A percentile compares a stretch with the other conserved stretches of the same genome.
phyloP scores from a whole-genome alignment of 148 eudicot genomes.

The Euryodendron excelsum region DNA sequence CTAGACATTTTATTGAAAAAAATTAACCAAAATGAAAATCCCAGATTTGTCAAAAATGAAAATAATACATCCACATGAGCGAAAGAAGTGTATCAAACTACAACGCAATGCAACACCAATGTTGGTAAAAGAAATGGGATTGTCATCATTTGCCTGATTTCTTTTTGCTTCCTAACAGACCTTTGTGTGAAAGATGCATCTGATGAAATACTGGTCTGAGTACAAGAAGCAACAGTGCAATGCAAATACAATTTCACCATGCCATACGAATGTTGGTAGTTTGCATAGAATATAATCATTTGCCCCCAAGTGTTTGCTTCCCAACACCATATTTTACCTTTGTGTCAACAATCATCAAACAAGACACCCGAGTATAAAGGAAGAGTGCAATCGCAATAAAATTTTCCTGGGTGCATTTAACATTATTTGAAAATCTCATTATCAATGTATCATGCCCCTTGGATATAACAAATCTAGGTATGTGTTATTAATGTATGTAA shows the following conservation, averaged over 20 bases:
- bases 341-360: background rate
- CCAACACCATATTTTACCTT: background rate
- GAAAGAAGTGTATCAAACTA: background rate
- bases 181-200: background rate
- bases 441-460: background rate
- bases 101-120: background rate
- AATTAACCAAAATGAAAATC: background rate
- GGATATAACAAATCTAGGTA: no score
- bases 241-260: background rate
- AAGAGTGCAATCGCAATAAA: background rate
- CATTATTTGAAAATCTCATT: background rate
- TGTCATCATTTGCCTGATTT: background rate
- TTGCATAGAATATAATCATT: background rate
- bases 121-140: background rate
- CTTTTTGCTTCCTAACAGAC: background rate
- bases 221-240: background rate
- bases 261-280: background rate
- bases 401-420: constrained; percentile 2
- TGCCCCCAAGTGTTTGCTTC: background rate
- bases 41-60: background rate
- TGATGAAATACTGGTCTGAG: background rate
- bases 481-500: no score
- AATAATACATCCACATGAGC: background rate
- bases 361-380: background rate
- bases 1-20: background rate